phyloP scores from a whole-genome alignment of 345 rosid species.

The Linum trigynum region DNA sequence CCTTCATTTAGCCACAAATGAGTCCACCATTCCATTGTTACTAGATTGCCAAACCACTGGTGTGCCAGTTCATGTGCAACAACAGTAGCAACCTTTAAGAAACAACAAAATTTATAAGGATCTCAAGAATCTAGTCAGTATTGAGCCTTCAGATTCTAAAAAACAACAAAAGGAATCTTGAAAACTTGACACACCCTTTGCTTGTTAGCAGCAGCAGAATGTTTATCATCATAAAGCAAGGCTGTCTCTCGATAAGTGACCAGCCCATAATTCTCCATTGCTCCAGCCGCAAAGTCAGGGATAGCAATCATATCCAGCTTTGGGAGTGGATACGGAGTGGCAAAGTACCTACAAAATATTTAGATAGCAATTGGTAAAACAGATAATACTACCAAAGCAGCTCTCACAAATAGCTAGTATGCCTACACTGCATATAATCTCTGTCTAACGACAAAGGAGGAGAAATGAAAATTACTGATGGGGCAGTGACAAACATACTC shows the following conservation, averaged over 20 bases:
- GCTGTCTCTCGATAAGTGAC: constrained; percentile 91
- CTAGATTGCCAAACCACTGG: constrained; percentile 48
- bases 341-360: constrained; percentile 58
- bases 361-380: neutral
- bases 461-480: neutral
- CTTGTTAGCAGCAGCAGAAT: constrained; percentile 28
- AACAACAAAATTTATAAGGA: neutral
- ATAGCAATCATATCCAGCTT: constrained; percentile 97
- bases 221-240: constrained; percentile 26
- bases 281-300: constrained; percentile 97
- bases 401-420: neutral
- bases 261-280: constrained; percentile 98
- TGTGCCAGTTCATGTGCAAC: constrained; percentile 41
- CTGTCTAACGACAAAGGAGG: neutral
- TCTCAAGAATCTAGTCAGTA: neutral
- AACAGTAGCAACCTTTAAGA: constrained; percentile 23
- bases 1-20: constrained; percentile 28
- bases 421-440: neutral
- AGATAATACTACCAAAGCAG: neutral
- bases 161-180: neutral
- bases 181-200: constrained; percentile 17
- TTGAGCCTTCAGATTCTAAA: neutral
- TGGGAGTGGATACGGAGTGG: constrained; percentile 79
- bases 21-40: constrained; percentile 46
- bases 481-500: constrained; percentile 39